Evolutionary conservation across 768 basidiomycete species (phyloP).

Genomic region (Sporobolomyces pararoseus): DNA sequence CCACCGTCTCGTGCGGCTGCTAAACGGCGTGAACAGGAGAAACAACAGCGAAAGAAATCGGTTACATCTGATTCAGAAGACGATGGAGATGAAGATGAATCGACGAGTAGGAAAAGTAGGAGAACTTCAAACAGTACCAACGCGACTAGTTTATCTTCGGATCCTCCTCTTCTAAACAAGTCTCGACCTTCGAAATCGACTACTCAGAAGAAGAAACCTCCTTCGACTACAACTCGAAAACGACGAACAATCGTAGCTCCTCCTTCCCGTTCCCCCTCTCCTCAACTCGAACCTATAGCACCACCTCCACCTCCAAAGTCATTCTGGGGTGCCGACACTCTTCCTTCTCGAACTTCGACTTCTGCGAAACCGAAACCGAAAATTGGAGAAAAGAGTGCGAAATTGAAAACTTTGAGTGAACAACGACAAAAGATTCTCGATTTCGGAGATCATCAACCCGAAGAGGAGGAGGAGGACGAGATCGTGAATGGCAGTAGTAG

Average conservation of each 20-base stretch:
- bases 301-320: neutral
- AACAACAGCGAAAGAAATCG: neutral
- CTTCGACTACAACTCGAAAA: neutral
- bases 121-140: conserved; percentile 4
- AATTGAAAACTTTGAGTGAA: conserved; percentile 20
- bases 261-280: conserved; percentile 12
- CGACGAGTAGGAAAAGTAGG: neutral
- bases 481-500: conserved; percentile 9
- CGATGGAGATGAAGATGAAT: neutral
- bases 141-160: conserved; percentile 7
- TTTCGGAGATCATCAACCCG: neutral
- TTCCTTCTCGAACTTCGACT: neutral
- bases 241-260: neutral
- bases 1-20: neutral
- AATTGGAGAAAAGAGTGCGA: conserved; percentile 19
- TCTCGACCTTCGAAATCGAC: neutral
- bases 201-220: neutral
- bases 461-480: conserved; percentile 12
- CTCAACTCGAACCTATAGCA: neutral
- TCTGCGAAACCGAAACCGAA: conserved; percentile 6
- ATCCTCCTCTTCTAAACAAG: neutral
- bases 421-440: conserved; percentile 14
- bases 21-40: neutral
- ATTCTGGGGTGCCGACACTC: neutral
- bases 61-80: neutral